These are phyloP conservation scores for Leptographium wingfieldii DNA, from an alignment of 2,329 filamentous ascomycete species.

Conservation along the genomic window DNA sequence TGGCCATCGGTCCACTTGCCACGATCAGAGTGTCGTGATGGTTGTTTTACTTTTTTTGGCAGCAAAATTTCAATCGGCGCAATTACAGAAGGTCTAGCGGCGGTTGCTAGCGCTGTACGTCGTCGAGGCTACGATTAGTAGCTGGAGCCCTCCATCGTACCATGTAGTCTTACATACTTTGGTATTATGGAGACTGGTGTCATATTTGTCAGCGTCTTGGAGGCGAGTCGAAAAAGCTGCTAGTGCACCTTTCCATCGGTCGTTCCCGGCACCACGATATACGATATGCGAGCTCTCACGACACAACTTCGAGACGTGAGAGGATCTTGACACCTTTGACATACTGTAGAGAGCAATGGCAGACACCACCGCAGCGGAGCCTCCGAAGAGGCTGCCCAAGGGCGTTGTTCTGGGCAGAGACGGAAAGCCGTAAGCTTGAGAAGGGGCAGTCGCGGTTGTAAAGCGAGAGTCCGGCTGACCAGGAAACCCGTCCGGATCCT, in stretches of 20 bases:
- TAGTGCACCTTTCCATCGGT: background rate
- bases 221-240: conserved; percentile 20
- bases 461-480: background rate
- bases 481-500: background rate
- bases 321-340: background rate
- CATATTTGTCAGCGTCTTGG: background rate
- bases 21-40: background rate
- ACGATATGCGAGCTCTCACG: background rate
- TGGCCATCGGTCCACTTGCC: background rate
- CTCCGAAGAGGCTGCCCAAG: conserved; percentile 48
- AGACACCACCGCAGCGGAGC: conserved; percentile 17
- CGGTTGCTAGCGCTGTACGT: background rate
- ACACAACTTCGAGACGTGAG: background rate
- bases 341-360: conserved; percentile 18
- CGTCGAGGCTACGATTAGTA: background rate
- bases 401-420: conserved; percentile 67
- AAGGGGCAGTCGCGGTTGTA: background rate
- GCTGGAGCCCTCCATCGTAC: background rate
- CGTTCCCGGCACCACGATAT: no score
- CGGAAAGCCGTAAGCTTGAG: conserved; percentile 68
- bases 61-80: background rate
- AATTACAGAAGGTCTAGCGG: background rate
- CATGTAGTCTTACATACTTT: no score
- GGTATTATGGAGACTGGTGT: conserved; percentile 1
- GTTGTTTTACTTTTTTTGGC: background rate